Percentiles rank a stretch among this genome's conserved stretches.
phyloP scores from a whole-genome alignment of 192 early-diverging fungal species.

The Backusella macrospora region DNA sequence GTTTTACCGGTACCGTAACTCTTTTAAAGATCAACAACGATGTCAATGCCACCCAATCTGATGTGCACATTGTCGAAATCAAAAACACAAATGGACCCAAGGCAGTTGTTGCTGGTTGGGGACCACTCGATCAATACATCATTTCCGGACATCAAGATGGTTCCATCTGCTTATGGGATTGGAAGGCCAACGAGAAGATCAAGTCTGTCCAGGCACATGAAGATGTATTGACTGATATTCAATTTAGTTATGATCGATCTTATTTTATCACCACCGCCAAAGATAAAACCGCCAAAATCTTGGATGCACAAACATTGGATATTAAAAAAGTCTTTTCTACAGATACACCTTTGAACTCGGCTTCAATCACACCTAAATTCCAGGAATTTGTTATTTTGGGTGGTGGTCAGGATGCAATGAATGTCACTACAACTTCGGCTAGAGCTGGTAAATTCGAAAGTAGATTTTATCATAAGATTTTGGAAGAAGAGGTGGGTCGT shows the following conservation, averaged over 20 bases:
- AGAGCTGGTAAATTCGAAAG: constrained; percentile 96
- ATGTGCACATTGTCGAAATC: constrained; percentile 65
- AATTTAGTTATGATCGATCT: constrained; percentile 84
- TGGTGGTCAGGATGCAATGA: constrained; percentile 98
- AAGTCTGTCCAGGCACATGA: constrained; percentile 71
- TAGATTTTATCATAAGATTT: constrained; percentile 94
- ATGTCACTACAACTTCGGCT: constrained; percentile 87
- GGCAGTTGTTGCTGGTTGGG: constrained; percentile 91
- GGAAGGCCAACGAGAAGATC: constrained; percentile 73
- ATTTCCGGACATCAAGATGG: constrained; percentile 95
- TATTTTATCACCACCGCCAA: constrained; percentile 97
- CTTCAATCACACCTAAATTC: constrained; percentile 81
- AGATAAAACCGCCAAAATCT: constrained; percentile 89
- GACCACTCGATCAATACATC: constrained; percentile 90
- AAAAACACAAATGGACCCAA: constrained; percentile 81
- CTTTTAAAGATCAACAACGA: constrained; percentile 76
- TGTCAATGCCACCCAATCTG: constrained; percentile 64
- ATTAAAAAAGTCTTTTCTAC: constrained; percentile 85
- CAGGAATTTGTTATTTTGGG: constrained; percentile 87
- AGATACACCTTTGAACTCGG: constrained; percentile 92
- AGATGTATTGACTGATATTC: constrained; percentile 83
- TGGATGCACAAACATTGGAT: constrained; percentile 83
- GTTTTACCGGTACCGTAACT: constrained; percentile 79
- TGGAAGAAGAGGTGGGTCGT: constrained; percentile 95
- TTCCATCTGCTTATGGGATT: constrained; percentile 82